Evolutionary conservation across 768 basidiomycete species (phyloP).

Genomic region (Cystofilobasidium capitatum): DNA sequence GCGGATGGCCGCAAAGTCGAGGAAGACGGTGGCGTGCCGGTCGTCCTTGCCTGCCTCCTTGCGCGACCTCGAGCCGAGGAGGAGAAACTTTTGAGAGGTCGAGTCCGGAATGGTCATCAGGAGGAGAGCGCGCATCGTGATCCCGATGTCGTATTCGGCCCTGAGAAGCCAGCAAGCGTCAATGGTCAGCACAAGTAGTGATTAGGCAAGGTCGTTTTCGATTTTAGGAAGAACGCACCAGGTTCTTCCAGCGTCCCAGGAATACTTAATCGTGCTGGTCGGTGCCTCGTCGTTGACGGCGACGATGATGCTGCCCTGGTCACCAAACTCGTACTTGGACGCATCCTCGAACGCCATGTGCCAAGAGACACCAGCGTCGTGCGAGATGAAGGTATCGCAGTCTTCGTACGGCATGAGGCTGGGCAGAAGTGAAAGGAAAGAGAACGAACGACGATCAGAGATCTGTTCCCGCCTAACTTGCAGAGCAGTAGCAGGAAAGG

Average conservation of each 20-base stretch:
- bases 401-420: constrained; percentile 43
- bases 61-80: constrained; percentile 67
- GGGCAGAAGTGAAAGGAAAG: neutral
- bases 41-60: constrained; percentile 49
- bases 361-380: constrained; percentile 82
- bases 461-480: constrained; percentile 41
- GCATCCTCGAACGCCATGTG: constrained; percentile 61
- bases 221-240: constrained; percentile 71
- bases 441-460: constrained; percentile 47
- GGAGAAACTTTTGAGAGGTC: constrained; percentile 89
- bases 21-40: constrained; percentile 59
- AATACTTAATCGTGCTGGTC: constrained; percentile 62
- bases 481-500: neutral
- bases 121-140: constrained; percentile 60
- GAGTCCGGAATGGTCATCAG: constrained; percentile 89
- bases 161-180: constrained; percentile 40
- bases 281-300: constrained; percentile 74
- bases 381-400: constrained; percentile 86
- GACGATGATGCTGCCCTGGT: constrained; percentile 68
- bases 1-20: constrained; percentile 70
- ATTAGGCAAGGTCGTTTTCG: neutral
- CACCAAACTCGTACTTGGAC: constrained; percentile 94
- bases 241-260: constrained; percentile 65
- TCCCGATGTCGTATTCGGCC: constrained; percentile 59
- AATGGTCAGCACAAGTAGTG: neutral